Percentiles rank a stretch among this genome's conserved stretches.
These are phyloP conservation scores for Sclerotiophoma versabilis DNA, from an alignment of 2,329 filamentous ascomycete genomes.

Conservation along the genomic window DNA sequence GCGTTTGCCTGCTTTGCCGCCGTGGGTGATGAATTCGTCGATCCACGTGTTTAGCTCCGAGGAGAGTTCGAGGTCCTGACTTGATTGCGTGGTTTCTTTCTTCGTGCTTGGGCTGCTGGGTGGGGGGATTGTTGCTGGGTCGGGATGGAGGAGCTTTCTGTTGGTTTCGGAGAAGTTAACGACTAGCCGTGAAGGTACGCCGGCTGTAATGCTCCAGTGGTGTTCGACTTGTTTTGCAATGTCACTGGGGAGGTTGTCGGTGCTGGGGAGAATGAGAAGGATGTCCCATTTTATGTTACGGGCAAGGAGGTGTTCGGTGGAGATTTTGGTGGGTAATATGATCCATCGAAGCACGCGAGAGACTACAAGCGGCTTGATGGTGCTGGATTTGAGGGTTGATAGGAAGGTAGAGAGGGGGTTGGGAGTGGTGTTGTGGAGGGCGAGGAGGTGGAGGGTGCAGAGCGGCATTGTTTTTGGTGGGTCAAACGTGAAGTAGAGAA, in stretches of 20 bases:
- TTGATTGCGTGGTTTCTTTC: conserved; percentile 38
- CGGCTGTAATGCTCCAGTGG: conserved; percentile 50
- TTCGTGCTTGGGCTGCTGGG: conserved; percentile 39
- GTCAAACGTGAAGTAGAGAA: too few species aligned
- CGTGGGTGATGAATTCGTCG: conserved; percentile 33
- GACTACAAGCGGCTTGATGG: conserved; percentile 51
- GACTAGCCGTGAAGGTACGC: conserved; percentile 55
- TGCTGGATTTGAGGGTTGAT: conserved; percentile 43
- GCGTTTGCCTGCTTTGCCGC: conserved; percentile 36
- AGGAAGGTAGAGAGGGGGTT: conserved; percentile 51
- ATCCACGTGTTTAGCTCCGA: conserved; percentile 61
- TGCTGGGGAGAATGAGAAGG: conserved; percentile 53
- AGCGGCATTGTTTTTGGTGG: conserved; percentile 54
- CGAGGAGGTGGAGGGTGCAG: conserved; percentile 57
- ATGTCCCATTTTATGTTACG: conserved; percentile 56
- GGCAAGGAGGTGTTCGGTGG: conserved; percentile 51
- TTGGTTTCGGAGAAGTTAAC: conserved; percentile 50
- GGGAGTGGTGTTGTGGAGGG: conserved; percentile 48
- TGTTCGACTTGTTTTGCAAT: conserved; percentile 36
- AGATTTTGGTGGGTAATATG: conserved; percentile 55
- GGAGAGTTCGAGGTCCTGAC: conserved; percentile 64
- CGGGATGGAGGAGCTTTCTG: conserved; percentile 48
- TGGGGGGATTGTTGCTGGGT: conserved; percentile 41
- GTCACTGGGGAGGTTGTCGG: conserved; percentile 33
- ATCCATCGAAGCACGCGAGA: conserved; percentile 59